phyloP scores from a whole-genome alignment of 371 early-diverging fungal species.

The Mortierella sp. region DNA sequence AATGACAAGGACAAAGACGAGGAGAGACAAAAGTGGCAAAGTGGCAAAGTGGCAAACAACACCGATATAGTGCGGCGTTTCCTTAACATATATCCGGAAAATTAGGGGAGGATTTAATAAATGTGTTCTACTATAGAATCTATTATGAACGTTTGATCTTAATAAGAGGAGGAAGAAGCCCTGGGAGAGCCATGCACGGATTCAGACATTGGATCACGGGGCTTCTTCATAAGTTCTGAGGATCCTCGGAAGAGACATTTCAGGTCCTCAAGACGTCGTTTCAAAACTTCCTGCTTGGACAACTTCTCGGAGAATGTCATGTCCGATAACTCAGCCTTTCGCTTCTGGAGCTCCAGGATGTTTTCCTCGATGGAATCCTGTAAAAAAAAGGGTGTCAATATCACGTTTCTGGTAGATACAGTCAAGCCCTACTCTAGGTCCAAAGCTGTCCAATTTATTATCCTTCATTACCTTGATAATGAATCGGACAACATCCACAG shows the following conservation, averaged over 20 bases:
- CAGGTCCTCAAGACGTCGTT: slow-evolving; percentile 52
- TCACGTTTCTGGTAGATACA: too few species aligned
- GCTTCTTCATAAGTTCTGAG: slow-evolving; percentile 45
- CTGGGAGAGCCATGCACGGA: too few species aligned
- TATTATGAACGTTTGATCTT: too few species aligned
- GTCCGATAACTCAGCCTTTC: slow-evolving; percentile 49
- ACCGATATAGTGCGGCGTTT: too few species aligned
- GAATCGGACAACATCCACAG: slow-evolving; percentile 63
- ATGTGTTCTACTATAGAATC: too few species aligned
- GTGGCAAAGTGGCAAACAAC: too few species aligned
- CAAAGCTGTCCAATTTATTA: too few species aligned
- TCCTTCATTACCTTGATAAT: slow-evolving; percentile 57
- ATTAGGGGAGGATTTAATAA: neutral
- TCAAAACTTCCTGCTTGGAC: slow-evolving; percentile 52
- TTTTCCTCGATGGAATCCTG: slow-evolving; percentile 61
- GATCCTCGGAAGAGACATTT: slow-evolving; percentile 47
- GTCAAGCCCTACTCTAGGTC: too few species aligned
- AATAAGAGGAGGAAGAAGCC: too few species aligned
- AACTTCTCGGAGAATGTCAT: slow-evolving; percentile 54
- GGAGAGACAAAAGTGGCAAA: too few species aligned
- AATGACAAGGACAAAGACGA: neutral
- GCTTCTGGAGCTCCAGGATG: slow-evolving; percentile 53
- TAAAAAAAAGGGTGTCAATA: too few species aligned
- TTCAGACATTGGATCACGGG: neutral
- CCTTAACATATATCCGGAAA: too few species aligned